phyloP scores from a whole-genome alignment of 2,329 filamentous ascomycete genomes.

The Aspergillus melleus region DNA sequence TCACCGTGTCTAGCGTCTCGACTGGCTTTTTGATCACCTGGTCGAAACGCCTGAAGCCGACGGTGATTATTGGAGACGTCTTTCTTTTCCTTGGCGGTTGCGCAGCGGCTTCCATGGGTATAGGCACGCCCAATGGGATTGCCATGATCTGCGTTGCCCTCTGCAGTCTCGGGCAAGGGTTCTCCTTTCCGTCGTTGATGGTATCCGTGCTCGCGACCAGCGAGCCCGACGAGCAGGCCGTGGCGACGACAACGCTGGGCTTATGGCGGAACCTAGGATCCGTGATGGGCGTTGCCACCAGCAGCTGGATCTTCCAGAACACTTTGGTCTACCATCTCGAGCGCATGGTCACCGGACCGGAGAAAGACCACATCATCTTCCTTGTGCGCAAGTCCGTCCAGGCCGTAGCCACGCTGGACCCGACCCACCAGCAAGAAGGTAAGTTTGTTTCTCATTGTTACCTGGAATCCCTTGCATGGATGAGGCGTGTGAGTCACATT shows the following conservation, averaged over 20 bases:
- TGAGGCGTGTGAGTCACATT: not conserved
- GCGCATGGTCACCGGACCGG: conserved; percentile 57
- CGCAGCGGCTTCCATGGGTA: conserved; percentile 52
- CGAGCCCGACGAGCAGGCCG: conserved; percentile 63
- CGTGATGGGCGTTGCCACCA: conserved; percentile 71
- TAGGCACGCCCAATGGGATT: conserved; percentile 51
- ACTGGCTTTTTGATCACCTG: conserved; percentile 65
- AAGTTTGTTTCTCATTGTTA: conserved; percentile 8
- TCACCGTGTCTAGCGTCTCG: conserved; percentile 55
- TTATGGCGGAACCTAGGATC: conserved; percentile 71
- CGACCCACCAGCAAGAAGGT: conserved; percentile 51
- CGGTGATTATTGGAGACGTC: conserved; percentile 53
- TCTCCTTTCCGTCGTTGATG: conserved; percentile 65
- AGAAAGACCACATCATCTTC: conserved; percentile 56
- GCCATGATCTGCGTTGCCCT: conserved; percentile 62
- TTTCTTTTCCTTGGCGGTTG: conserved; percentile 54
- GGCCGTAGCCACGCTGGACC: conserved; percentile 48
- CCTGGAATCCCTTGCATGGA: not conserved
- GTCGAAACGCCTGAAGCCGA: conserved; percentile 61
- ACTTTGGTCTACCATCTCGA: conserved; percentile 62
- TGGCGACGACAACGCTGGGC: conserved; percentile 68
- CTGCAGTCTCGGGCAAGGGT: conserved; percentile 59
- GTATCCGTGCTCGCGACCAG: conserved; percentile 63
- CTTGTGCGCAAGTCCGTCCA: conserved; percentile 53
- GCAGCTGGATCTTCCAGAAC: conserved; percentile 73